These are phyloP conservation scores for Plenodomus lindquistii DNA, from an alignment of 2,329 filamentous ascomycete species.

Conservation along the genomic window DNA sequence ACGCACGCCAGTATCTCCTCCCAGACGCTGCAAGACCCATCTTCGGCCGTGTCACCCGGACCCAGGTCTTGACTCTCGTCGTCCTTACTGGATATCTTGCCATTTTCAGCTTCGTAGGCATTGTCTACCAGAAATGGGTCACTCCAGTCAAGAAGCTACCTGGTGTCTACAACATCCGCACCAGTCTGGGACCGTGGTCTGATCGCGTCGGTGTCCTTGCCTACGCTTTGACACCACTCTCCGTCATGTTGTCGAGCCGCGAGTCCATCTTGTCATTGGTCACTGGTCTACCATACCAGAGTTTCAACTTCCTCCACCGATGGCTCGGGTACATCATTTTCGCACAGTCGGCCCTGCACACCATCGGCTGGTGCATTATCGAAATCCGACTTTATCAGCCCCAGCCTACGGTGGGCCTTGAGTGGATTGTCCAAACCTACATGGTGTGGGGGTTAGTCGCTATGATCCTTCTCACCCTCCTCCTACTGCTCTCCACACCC, in stretches of 20 bases:
- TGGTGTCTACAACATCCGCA: constrained; percentile 65
- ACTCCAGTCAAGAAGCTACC: constrained; percentile 65
- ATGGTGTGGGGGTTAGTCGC: constrained; percentile 75
- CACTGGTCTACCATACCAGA: constrained; percentile 75
- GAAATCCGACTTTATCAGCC: constrained; percentile 71
- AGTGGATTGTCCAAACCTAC: constrained; percentile 67
- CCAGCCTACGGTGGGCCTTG: constrained; percentile 62
- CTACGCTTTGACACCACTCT: constrained; percentile 73
- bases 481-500: constrained; percentile 63
- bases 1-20: constrained; percentile 59
- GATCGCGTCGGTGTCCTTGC: constrained; percentile 72
- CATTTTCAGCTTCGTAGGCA: constrained; percentile 67
- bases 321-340: constrained; percentile 77
- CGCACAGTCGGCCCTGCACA: constrained; percentile 68
- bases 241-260: constrained; percentile 67
- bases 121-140: constrained; percentile 69
- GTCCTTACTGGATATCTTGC: constrained; percentile 65
- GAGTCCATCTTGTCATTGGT: constrained; percentile 71
- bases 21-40: constrained; percentile 61
- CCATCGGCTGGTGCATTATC: constrained; percentile 70
- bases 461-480: constrained; percentile 63
- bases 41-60: constrained; percentile 69
- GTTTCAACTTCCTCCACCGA: constrained; percentile 65
- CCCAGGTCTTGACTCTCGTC: constrained; percentile 67
- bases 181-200: constrained; percentile 67